Evolutionary conservation across 495 filamentous ascomycete genomes (phyloP).

Genomic region (Neurospora sp.): DNA sequence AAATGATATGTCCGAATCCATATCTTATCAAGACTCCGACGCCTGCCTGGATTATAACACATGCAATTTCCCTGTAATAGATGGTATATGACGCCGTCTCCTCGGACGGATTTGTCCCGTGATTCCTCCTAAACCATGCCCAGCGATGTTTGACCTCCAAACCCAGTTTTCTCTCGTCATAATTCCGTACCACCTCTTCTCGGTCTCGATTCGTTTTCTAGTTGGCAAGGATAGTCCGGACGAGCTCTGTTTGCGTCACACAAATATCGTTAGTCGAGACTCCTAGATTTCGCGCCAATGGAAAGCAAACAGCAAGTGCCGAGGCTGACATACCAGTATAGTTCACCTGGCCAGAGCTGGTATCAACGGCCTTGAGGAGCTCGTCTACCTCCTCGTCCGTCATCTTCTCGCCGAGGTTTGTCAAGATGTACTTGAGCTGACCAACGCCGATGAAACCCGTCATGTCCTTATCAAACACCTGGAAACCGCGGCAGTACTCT

Average conservation of each 20-base stretch:
- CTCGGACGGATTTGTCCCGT: neutral
- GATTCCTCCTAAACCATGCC: neutral
- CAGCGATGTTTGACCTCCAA: neutral
- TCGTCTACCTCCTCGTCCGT: conserved; percentile 97
- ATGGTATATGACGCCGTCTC: neutral
- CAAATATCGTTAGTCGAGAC: conserved; percentile 4
- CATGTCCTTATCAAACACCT: conserved; percentile 99
- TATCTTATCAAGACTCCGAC: neutral
- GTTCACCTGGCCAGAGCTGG: conserved; percentile 88
- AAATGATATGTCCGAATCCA: neutral
- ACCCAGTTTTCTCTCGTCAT: neutral
- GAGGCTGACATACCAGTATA: conserved; percentile 62
- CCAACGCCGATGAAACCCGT: conserved; percentile 96
- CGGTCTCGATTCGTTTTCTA: conserved; percentile 29
- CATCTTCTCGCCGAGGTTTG: conserved; percentile 97
- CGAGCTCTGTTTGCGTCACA: conserved; percentile 52
- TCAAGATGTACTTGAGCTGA: conserved; percentile 92
- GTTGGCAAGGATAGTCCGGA: conserved; percentile 90
- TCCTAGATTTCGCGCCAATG: neutral
- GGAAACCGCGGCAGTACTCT: conserved; percentile 95
- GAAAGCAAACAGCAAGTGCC: neutral
- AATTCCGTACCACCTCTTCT: neutral
- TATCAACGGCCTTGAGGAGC: conserved; percentile 92
- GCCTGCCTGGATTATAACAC: neutral
- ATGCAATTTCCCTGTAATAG: neutral